Base-by-base conservation (phyloP, 2,329 filamentous ascomycete species). In the Fusarium floridanum region DNA sequence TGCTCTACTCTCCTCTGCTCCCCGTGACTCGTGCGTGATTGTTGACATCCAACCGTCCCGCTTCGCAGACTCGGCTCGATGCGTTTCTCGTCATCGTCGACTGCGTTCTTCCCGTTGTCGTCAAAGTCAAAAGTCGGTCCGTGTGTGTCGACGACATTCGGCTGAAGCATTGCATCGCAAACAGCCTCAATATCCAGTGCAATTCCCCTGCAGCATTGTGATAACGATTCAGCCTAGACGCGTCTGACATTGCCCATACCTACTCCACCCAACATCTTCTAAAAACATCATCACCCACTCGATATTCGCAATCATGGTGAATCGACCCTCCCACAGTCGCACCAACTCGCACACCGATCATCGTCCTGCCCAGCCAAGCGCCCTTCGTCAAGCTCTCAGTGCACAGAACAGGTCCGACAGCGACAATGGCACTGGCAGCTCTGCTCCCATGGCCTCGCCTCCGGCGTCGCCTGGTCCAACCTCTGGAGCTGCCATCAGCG, bases 341-440 rank as follows among this genome's bases (percentile, higher is more conserved):
- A 78, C 76, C 70, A 78, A 77, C 73, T 81, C 80, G 11, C 69
- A 68, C 55, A 80, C 77, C 36, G 80, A 82, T 57, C 86, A 86
- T 70, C 81, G 81, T 11, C 85, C 87, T 14, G 71, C 80, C 27
- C 83, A 86, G 65, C 86, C 85, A 9, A 87, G 86, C 77, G 80
- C 83, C 17, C 82, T 88, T 55, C 85, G 86, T 32, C 84, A 87
- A 70, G 85, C 84, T 79, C 84, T 85, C 74, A 85, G 78, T 41
- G 81, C 82, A 6, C 71, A 77, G 37, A 78, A 74, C 62, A 75
- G 78, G 45, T 72, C 66, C 29, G 41, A 59, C 64, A 61, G 70
- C 60, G 65, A 72, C 17, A 53, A 66, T 70, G 45, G 41, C 66
- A 36, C 66, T 16, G 64, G 63, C 22, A 66, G 70, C 64, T 74